Conservation (phyloP, 2,329 filamentous ascomycete genomes). For the Xylariomycetidae sp. region DNA sequence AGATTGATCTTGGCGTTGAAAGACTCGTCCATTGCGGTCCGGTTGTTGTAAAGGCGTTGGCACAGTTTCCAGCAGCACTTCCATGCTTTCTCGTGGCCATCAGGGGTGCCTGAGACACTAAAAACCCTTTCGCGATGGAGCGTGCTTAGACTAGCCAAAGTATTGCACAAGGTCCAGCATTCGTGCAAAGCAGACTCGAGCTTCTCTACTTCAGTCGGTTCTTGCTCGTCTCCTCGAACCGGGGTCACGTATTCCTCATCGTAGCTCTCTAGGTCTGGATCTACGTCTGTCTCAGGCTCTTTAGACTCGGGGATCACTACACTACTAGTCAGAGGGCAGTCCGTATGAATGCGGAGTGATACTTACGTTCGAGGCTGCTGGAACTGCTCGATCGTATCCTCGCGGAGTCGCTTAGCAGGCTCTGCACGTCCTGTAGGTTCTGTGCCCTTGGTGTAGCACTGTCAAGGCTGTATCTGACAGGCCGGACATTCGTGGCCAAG, state of each 20-base stretch:
- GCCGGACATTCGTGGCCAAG: slow-evolving; percentile 70
- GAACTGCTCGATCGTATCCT: slow-evolving; percentile 61
- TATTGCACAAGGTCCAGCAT: slow-evolving; percentile 94
- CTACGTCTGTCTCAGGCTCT: slow-evolving; percentile 47
- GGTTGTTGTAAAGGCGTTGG: slow-evolving; percentile 79
- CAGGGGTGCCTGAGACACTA: slow-evolving; percentile 66
- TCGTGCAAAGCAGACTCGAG: slow-evolving; percentile 76
- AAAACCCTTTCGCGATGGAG: slow-evolving; percentile 78
- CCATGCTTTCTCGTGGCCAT: slow-evolving; percentile 85
- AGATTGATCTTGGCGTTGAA: slow-evolving; percentile 69
- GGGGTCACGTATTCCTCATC: slow-evolving; percentile 44
- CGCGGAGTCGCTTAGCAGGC: slow-evolving; percentile 44
- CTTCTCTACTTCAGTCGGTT: slow-evolving; percentile 56
- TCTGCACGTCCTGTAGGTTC: slow-evolving; percentile 70
- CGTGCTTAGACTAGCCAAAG: slow-evolving; percentile 77
- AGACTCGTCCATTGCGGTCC: slow-evolving; percentile 63
- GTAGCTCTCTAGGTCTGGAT: slow-evolving; percentile 52
- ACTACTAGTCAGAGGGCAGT: not conserved
- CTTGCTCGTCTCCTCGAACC: slow-evolving; percentile 33
- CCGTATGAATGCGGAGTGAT: not conserved
- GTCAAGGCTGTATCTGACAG: slow-evolving; percentile 60
- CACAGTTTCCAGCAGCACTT: slow-evolving; percentile 91
- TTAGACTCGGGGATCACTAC: slow-evolving; percentile 46
- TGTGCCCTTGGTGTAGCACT: slow-evolving; percentile 77
- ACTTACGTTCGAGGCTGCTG: slow-evolving; percentile 73